Conservation (phyloP, 75 land plant species). For the Cupressus sempervirens region DNA sequence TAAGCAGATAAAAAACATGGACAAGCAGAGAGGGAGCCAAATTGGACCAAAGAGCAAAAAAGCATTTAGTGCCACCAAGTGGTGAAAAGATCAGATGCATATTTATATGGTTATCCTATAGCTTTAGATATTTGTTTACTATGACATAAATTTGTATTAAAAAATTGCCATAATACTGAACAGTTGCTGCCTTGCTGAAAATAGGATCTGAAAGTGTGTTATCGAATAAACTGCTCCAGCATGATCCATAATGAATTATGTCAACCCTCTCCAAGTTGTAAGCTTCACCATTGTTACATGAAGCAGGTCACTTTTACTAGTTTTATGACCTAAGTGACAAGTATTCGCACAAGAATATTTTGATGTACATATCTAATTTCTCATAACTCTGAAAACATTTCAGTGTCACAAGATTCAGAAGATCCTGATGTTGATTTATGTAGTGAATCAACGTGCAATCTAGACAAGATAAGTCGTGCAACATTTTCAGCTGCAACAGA, state of each 20-base stretch:
- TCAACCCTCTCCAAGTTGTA: not conserved
- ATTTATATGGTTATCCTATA: not conserved
- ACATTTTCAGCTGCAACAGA: slow-evolving; percentile 93
- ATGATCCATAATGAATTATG: not conserved
- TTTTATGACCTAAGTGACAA: not conserved
- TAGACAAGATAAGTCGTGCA: slow-evolving; percentile 78
- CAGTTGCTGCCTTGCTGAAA: not conserved
- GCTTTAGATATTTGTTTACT: not conserved
- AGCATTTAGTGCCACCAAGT: not conserved
- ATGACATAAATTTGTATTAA: not conserved
- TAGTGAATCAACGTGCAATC: slow-evolving; percentile 15
- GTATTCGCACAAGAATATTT: not conserved
- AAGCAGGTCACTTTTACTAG: not conserved
- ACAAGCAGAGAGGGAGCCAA: not conserved
- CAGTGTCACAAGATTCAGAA: not conserved
- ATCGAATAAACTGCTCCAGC: not conserved
- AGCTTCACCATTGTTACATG: not conserved
- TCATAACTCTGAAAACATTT: not conserved
- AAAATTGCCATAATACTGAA: not conserved
- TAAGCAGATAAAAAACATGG: not conserved
- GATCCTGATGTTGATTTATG: not conserved
- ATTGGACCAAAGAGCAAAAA: not conserved
- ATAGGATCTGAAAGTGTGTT: not conserved
- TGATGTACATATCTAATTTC: not conserved
- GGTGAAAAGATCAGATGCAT: not conserved